Base-by-base conservation (phyloP, 1,139 yeast genomes). In the Lodderomyces beijingensis region DNA sequence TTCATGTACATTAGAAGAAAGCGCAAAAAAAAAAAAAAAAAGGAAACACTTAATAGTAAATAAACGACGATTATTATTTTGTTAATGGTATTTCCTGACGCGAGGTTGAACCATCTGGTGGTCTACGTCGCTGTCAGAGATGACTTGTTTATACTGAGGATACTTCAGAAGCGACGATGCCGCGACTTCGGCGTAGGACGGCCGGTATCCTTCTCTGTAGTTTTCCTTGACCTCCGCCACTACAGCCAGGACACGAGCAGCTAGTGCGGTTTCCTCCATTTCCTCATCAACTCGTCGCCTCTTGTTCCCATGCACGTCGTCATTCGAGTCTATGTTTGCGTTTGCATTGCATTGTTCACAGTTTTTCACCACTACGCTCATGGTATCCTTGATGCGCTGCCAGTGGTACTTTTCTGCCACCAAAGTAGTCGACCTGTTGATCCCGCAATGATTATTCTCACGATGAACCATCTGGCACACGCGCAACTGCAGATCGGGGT, bases 371-470 rank as follows among this genome's bases (percentile, higher is more conserved):
- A 87, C 93, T 25, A 79, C 77, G 0, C 84, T 80, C 0, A 86
- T 96, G 0, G 96, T 87, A 41, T 79, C 88, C 56, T 91, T 89
- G 41, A 91, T 84, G 32, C 95, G 74, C 1, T 88, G 75, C 96
- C 97, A 91, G 53, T 87, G 95, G 48, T 82, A 91, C 44, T 75
- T 74, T 42, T 84, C 93, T 1, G 93, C 74, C 14, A 91, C 77
- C 23, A 72, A 62, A 0, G 91, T 65, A 0, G 96, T 88, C 1
- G 95, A 81, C 48, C 81, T 84, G 57, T 91, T 91, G 40, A 91
- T 87, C n/a, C 97, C 97, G 4, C 82, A 83, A 51, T 88, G 96
- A 27, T 33, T 35, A 35, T 73, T 73, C 12, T 74, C 62, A 43
- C 70, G 51, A 53, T 89, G 97, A 11, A 76, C 58, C 31, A 77